phyloP scores from a whole-genome alignment of 495 filamentous ascomycete genomes.

The Tuber calosporum region DNA sequence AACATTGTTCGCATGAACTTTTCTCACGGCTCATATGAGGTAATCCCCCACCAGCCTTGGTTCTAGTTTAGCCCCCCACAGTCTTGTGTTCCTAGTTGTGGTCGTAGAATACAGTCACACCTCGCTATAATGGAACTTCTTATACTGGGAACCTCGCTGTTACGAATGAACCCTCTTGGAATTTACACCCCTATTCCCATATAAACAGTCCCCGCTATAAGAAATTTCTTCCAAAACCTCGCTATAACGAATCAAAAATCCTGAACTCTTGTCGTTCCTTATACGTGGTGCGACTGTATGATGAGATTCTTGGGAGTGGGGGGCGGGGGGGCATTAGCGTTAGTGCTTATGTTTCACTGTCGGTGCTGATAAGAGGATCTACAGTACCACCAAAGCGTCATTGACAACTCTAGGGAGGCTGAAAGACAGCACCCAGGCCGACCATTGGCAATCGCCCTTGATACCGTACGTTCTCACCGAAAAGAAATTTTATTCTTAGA shows the following conservation, averaged over 20 bases:
- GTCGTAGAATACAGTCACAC: too few relatives aligned
- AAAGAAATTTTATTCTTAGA: background rate
- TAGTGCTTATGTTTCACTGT: conserved; percentile 19
- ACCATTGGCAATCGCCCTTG: conserved; percentile 90
- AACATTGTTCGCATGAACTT: conserved; percentile 99
- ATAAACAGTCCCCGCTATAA: too few relatives aligned
- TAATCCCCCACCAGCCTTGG: conserved; percentile 37
- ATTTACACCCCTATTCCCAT: too few relatives aligned
- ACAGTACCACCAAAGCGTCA: conserved; percentile 85
- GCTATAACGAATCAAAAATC: too few relatives aligned
- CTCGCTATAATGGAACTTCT: too few relatives aligned
- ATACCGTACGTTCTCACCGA: conserved; percentile 56
- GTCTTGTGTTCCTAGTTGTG: background rate
- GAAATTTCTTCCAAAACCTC: too few relatives aligned
- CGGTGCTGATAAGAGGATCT: conserved; percentile 31
- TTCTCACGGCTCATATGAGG: conserved; percentile 91
- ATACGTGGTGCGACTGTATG: too few relatives aligned
- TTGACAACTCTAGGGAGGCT: conserved; percentile 84
- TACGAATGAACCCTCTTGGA: too few relatives aligned
- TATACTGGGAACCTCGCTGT: too few relatives aligned
- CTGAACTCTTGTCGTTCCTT: too few relatives aligned
- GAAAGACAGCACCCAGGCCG: conserved; percentile 67
- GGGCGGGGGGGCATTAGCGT: conserved; percentile 16
- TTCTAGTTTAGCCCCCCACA: conserved; percentile 30
- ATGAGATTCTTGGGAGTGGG: conserved; percentile 16